These are phyloP conservation scores for Priceomyces melissophilus DNA, from an alignment of 805 yeast genomes.

Conservation along the genomic window DNA sequence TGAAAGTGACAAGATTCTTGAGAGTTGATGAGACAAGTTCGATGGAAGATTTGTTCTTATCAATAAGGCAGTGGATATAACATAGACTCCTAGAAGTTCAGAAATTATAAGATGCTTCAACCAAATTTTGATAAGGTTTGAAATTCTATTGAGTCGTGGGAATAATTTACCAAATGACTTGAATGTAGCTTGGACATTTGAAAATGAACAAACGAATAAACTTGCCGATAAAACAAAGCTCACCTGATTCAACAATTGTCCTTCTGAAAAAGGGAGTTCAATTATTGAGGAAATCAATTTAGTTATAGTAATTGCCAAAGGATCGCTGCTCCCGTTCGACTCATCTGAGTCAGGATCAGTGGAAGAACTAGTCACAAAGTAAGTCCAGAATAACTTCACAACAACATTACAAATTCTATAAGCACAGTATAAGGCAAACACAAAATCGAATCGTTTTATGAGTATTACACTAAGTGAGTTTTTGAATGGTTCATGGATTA, in stretches of 20 bases:
- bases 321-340: slow-evolving; percentile 31
- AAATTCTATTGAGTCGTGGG: slow-evolving; percentile 17
- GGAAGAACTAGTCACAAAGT: slow-evolving; percentile 8
- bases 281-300: slow-evolving; percentile 30
- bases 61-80: slow-evolving; percentile 49
- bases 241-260: slow-evolving; percentile 42
- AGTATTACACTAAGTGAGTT: not conserved
- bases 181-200: slow-evolving; percentile 60
- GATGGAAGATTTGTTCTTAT: slow-evolving; percentile 48
- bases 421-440: slow-evolving; percentile 46
- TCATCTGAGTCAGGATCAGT: not conserved
- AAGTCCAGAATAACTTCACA: slow-evolving; percentile 35
- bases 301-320: slow-evolving; percentile 48
- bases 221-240: slow-evolving; percentile 55
- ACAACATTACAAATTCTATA: slow-evolving; percentile 45
- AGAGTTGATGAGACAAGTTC: slow-evolving; percentile 39
- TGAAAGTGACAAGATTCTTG: slow-evolving; percentile 35
- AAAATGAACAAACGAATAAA: slow-evolving; percentile 59
- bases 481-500: slow-evolving; percentile 1
- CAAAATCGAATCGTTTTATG: slow-evolving; percentile 9
- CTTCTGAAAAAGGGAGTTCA: slow-evolving; percentile 29
- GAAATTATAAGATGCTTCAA: slow-evolving; percentile 36
- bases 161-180: slow-evolving; percentile 43
- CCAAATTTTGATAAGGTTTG: slow-evolving; percentile 24
- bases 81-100: slow-evolving; percentile 49